Evolutionary conservation across 2,329 filamentous ascomycete species (phyloP), one percentile per base, ranked within the genome.

Genomic region (Epichloe gansuensis): DNA sequence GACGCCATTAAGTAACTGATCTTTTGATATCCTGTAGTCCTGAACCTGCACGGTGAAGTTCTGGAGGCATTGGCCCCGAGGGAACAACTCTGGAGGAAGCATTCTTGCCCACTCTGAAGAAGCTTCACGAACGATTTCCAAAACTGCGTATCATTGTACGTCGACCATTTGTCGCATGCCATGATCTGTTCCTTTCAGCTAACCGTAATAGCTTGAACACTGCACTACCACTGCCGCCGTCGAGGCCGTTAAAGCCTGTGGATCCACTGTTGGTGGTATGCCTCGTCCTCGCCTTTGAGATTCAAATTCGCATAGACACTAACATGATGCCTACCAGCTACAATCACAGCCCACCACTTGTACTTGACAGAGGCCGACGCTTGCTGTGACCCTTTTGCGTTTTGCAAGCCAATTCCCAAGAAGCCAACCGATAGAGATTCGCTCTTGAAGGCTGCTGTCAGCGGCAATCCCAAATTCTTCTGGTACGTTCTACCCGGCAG

Each of bases 1-100:
- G 2, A 11, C 37, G 11, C 35, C 7, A 13, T n/a, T 11, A 9
- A n/a, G 17, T 48, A 5, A 17, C 46, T 46, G 38, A 34, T 50
- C 4, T 31, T 5, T n/a, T 8, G 5, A 25, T 50, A 9, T 7
- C 35, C 3, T 34, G n/a, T 43, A 54, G 78, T 94, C n/a, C 76
- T 94, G 43, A 96, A 96, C 70, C 74, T 97, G n/a, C 91, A 97
- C 66, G 91, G 91, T 58, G 91, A 96, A 70, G 81, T 85, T n/a
- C 84, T 69, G 3, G 68, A 68, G 53, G 64, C 67, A 4, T 63
- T 69, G 46, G 67, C 82, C 75, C 76, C 2, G 73, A 73, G n/a
- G 67, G 64, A 25, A 57, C 67, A 35, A 72, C 73, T 1, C 62
- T 74, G 3, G 72, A 75, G 58, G 71, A 74, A 57, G 69, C 70